phyloP scores from a whole-genome alignment of 2,329 filamentous ascomycete species.

The Diaporthe capsici region DNA sequence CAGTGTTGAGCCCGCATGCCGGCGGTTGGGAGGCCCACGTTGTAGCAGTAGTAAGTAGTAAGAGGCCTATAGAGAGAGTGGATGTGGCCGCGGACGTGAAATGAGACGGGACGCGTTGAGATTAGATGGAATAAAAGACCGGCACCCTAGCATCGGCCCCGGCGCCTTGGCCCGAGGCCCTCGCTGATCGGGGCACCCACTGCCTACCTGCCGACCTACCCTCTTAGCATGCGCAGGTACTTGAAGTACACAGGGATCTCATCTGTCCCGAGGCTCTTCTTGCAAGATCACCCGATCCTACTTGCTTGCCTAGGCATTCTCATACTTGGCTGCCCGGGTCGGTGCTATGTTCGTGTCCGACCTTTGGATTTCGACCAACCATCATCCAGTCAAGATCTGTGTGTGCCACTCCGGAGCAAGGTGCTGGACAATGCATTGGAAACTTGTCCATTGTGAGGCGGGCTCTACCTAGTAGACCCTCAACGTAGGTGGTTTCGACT shows the following conservation, averaged over 20 bases:
- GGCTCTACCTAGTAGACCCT: not conserved
- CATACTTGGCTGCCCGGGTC: not conserved
- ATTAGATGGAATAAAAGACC: constrained; percentile 18
- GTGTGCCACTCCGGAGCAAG: no score
- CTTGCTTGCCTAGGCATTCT: not conserved
- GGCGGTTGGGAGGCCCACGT: not conserved
- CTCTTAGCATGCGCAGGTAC: not conserved
- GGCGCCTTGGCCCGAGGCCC: constrained; percentile 28
- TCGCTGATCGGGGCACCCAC: not conserved
- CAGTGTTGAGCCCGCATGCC: not conserved
- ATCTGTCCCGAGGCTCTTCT: constrained; percentile 6
- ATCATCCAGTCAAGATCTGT: not conserved
- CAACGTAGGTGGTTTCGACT: not conserved
- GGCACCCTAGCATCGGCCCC: constrained; percentile 28
- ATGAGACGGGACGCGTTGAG: constrained; percentile 30
- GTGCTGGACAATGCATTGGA: no score
- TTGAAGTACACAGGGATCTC: not conserved
- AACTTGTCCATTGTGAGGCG: not conserved
- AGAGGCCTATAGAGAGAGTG: not conserved
- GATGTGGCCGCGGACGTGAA: constrained; percentile 1
- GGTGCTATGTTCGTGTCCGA: not conserved
- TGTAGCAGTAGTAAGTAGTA: not conserved
- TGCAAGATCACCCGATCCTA: not conserved
- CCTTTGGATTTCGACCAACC: not conserved
- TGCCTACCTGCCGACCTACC: not conserved